These are phyloP conservation scores for Podospora bellae-mahoneyi DNA, from an alignment of 495 filamentous ascomycete species.

Conservation along the genomic window DNA sequence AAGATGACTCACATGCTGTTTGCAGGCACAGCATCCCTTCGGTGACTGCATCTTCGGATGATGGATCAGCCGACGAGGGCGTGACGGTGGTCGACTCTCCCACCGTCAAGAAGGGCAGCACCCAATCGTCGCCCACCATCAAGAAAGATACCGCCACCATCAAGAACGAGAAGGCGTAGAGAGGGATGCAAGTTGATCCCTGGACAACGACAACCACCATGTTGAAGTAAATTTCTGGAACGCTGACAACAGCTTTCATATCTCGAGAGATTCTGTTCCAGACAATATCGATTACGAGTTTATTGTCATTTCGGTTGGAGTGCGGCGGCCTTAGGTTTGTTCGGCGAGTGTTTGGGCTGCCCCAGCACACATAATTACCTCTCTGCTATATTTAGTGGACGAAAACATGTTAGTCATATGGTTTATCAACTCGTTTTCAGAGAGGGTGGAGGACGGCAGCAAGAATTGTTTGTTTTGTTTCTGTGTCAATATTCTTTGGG, in stretches of 20 bases:
- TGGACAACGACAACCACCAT: background rate
- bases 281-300: slow-evolving; percentile 27
- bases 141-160: slow-evolving; percentile 48
- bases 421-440: slow-evolving; percentile 26
- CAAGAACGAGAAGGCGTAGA: slow-evolving; percentile 42
- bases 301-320: slow-evolving; percentile 32
- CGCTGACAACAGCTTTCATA: slow-evolving; percentile 20
- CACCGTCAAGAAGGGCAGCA: slow-evolving; percentile 48
- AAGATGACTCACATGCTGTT: slow-evolving; percentile 23
- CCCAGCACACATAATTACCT: slow-evolving; percentile 31
- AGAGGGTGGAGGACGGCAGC: slow-evolving; percentile 24
- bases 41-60: slow-evolving; percentile 38
- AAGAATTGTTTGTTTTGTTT: slow-evolving; percentile 28
- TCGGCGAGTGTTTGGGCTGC: slow-evolving; percentile 18
- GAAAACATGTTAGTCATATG: slow-evolving; percentile 26
- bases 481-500: slow-evolving; percentile 22
- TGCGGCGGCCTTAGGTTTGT: slow-evolving; percentile 12
- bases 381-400: slow-evolving; percentile 24
- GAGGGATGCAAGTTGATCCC: slow-evolving; percentile 3
- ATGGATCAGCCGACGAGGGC: slow-evolving; percentile 44
- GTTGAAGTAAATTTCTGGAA: slow-evolving; percentile 8
- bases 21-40: slow-evolving; percentile 29
- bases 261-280: slow-evolving; percentile 22
- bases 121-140: slow-evolving; percentile 47
- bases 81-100: slow-evolving; percentile 51